These are phyloP conservation scores for Tricholoma terreum DNA, from an alignment of 768 basidiomycete genomes.

Conservation along the genomic window DNA sequence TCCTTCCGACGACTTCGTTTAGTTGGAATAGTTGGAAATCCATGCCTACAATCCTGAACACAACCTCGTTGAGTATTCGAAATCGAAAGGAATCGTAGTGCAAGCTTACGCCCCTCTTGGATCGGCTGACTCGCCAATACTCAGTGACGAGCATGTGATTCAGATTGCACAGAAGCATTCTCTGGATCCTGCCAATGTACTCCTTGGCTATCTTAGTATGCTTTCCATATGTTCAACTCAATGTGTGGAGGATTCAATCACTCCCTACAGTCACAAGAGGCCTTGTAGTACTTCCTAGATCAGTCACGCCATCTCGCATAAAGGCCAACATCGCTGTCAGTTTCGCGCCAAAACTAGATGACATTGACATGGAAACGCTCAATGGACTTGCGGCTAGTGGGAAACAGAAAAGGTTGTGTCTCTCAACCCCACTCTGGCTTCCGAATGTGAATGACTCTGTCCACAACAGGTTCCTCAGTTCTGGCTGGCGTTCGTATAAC, in stretches of 20 bases:
- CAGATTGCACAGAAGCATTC: conserved; percentile 58
- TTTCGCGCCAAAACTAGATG: conserved; percentile 44
- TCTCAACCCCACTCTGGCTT: not conserved
- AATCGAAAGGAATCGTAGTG: conserved; percentile 62
- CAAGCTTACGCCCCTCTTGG: conserved; percentile 84
- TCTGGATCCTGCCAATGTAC: conserved; percentile 52
- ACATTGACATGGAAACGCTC: conserved; percentile 51
- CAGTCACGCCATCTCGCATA: conserved; percentile 70
- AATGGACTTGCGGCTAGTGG: conserved; percentile 57
- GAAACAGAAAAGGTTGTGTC: conserved; percentile 56
- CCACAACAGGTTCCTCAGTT: conserved; percentile 49
- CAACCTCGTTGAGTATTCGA: conserved; percentile 58
- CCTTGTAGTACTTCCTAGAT: conserved; percentile 70
- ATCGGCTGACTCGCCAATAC: conserved; percentile 61
- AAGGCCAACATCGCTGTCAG: conserved; percentile 50
- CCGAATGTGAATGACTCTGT: not conserved
- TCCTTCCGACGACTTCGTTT: not conserved
- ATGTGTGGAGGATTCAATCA: not conserved
- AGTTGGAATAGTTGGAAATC: conserved; percentile 54
- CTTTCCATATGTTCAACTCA: not conserved
- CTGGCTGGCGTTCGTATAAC: conserved; percentile 61
- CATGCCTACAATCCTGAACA: conserved; percentile 77
- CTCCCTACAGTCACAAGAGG: conserved; percentile 53
- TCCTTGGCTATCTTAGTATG: conserved; percentile 62
- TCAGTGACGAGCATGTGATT: conserved; percentile 57